phyloP scores from a whole-genome alignment of 208 protist species.

The Endotrypanum monterogeii region DNA sequence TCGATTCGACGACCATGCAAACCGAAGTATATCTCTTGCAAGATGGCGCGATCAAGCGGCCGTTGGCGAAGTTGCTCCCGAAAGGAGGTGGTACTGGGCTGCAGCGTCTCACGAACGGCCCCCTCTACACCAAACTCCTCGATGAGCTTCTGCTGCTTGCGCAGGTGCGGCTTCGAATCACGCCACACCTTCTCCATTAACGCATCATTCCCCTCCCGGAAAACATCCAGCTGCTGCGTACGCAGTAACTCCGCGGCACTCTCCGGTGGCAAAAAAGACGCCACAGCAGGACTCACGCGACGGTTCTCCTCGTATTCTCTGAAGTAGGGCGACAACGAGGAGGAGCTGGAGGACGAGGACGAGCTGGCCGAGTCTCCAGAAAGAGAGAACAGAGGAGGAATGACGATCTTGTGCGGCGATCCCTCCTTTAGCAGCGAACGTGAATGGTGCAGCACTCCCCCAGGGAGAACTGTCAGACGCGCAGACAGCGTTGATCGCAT shows the following conservation, averaged over 20 bases:
- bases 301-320: constrained; percentile 41
- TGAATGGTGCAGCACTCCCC: constrained; percentile 8
- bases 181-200: constrained; percentile 56
- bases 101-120: constrained; percentile 74
- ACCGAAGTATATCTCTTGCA: constrained; percentile 91
- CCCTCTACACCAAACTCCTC: constrained; percentile 76
- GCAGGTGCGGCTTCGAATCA: constrained; percentile 75
- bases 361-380: background rate
- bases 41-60: constrained; percentile 80
- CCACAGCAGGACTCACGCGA: constrained; percentile 28
- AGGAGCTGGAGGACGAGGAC: background rate
- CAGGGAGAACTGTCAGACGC: background rate
- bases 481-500: background rate
- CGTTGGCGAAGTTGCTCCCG: constrained; percentile 69
- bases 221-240: constrained; percentile 54
- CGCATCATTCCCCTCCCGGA: constrained; percentile 38
- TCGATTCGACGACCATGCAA: constrained; percentile 85
- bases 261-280: constrained; percentile 43
- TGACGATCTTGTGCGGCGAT: constrained; percentile 51
- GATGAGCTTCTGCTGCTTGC: constrained; percentile 70
- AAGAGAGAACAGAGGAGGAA: constrained; percentile 40
- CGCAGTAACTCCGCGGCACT: constrained; percentile 51
- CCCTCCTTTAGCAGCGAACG: constrained; percentile 15
- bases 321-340: background rate
- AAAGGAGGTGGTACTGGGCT: constrained; percentile 64